Base-by-base conservation (phyloP, 306 rosid genomes). In the Abrus precatorius region DNA sequence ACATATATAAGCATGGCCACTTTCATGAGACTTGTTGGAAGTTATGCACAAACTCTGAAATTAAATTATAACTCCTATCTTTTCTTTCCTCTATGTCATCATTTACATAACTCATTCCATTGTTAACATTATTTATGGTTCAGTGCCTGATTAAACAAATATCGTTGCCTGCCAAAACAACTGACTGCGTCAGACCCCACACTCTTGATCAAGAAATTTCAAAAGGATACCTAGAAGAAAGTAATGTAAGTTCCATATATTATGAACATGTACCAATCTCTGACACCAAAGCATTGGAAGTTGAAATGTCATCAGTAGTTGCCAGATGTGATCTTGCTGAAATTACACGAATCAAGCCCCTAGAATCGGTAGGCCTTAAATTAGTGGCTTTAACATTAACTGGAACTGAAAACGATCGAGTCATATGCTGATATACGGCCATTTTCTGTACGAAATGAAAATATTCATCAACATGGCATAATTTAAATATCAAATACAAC, bases 321-420 rank as follows among this genome's bases (percentile, higher is more conserved):
- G 75, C 64, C 53, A 73, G 59, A 52, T 71, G 85, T 34, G 84
- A 54, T 72, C 80, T 84, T 61, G 89, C 86, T 30, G 96, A 89
- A 77, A 91, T 87, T 61, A 91, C 88, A 73, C 96, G 93, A 38
- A 91, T 70, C 86, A 91, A 55, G 40, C 96, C 69, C 78, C 89
- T 88, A 60, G 96, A 87, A 84, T 85, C 90, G 45, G 84, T 61
- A 61, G 72, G 83, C 89, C 88, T 86, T 79, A 89, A 81, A 78
- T 77, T 82, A 80, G 76, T 72, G 48, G 80, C 32, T 84, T 86
- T 87, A 41, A 82, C 72, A 80, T 86, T 86, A 68, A 87, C 87
- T 47, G 96, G 96, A 65, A 89, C 96, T 6, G 96, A 91, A 59
- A 87, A 85, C 28, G 96, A 91, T 74, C 96, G 92, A 59, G 82